Percentiles rank a stretch among this genome's conserved stretches.
Conservation (phyloP, 2,329 filamentous ascomycete genomes). For the Clonostachys rhizophaga region DNA sequence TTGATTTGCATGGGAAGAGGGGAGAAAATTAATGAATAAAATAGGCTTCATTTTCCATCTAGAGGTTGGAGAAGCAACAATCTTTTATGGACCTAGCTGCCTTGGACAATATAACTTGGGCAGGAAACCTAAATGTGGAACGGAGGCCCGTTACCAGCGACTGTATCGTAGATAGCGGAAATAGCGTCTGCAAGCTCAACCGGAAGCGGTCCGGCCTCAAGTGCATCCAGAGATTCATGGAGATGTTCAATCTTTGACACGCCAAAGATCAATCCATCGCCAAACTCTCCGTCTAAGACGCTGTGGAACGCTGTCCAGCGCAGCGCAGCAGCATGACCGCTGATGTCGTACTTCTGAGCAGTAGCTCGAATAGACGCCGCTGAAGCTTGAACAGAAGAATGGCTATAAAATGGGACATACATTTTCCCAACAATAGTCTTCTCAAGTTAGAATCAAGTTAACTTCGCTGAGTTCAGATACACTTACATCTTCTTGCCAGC, state of each 20-base stretch:
- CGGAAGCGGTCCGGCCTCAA: constrained; percentile 34
- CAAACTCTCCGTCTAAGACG: constrained; percentile 16
- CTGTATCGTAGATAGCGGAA: constrained; percentile 6
- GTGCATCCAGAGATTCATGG: constrained; percentile 19
- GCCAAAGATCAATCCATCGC: constrained; percentile 28
- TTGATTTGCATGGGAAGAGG: too few species aligned
- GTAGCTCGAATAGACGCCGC: constrained; percentile 14
- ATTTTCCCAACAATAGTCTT: constrained; percentile 9
- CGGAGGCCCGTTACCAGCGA: too few species aligned
- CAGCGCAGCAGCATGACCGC: constrained; percentile 30
- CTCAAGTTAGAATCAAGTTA: neutral
- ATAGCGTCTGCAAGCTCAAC: constrained; percentile 19
- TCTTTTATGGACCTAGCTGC: too few species aligned
- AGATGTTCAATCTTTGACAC: constrained; percentile 27
- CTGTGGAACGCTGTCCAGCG: constrained; percentile 33
- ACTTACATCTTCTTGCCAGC: constrained; percentile 13
- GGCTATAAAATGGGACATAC: constrained; percentile 16
- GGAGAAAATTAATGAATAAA: too few species aligned
- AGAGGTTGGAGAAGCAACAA: too few species aligned
- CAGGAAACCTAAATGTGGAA: too few species aligned
- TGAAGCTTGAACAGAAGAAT: constrained; percentile 16
- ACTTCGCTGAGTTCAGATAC: constrained; percentile 6
- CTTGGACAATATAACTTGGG: too few species aligned
- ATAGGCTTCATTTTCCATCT: too few species aligned
- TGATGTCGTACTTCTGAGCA: constrained; percentile 24